Evolutionary conservation across 1,284 basidiomycete genomes (phyloP), one percentile per base, ranked within the genome.

Genomic region (Ustilago cynodontis): DNA sequence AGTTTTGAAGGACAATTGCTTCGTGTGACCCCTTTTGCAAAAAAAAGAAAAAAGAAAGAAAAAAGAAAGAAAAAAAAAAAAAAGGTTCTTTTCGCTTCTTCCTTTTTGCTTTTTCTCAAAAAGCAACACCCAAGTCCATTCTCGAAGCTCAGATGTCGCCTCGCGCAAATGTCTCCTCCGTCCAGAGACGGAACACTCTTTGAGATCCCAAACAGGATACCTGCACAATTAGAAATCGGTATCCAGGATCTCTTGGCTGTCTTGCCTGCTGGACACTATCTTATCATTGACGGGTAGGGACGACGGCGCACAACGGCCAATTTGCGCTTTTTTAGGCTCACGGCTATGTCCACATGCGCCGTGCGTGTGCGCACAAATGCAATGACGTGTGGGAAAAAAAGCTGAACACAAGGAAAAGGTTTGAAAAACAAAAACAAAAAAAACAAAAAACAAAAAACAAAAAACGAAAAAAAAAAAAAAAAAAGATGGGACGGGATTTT

Each of bases 401-500:
- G 24, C 16, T 16, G 14, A 28, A 28, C 7, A 28, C 1, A 28
- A 49, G 6, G 4, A 5, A 24, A 49, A 49, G 13, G n/a, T 0
- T 20, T 43, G 47, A 24, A 28, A 28, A 49, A 49, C 14, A n/a
- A 47, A 49, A 26, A 49, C 26, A 49, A 28, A n/a, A 47, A 49
- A 26, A 49, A 28, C n/a, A n/a, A n/a, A n/a, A n/a, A n/a, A n/a
- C n/a, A n/a, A n/a, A n/a, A n/a, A n/a, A n/a, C n/a, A n/a, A n/a
- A n/a, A n/a, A n/a, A n/a, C 26, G 28, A 28, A n/a, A 47, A 49
- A 26, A 49, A 28, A 13, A 9, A 49, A 49, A 28, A n/a, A 47
- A 49, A 26, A 49, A 28, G 24, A 9, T 28, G 47, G 47, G 47
- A 26, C 47, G 26, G 26, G 47, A 49, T 55, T 55, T 60, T 60